Evolutionary conservation across 176 grass and related monocot genomes (phyloP).

Genomic region (Rhynchospora tenuis): DNA sequence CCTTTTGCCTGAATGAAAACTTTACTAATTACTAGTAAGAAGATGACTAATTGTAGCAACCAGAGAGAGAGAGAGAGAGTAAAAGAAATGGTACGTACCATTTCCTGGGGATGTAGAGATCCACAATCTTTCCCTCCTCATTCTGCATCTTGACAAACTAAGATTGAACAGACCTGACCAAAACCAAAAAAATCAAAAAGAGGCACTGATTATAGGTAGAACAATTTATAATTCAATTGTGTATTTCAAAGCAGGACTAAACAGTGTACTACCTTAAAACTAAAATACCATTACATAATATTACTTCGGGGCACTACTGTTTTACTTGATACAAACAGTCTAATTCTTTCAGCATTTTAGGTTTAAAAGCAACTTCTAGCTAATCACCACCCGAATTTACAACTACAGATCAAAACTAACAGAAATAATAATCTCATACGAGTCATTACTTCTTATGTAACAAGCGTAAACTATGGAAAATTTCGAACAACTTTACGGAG

Average conservation of each 20-base stretch:
- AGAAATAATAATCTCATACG: neutral
- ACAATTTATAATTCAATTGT: neutral
- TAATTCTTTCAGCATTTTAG: neutral
- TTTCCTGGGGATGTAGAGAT: constrained; percentile 68
- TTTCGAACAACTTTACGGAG: neutral
- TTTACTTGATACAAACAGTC: neutral
- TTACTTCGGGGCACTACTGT: neutral
- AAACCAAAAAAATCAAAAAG: neutral
- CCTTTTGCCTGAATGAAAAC: neutral
- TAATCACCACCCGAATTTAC: neutral
- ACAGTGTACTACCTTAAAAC: neutral
- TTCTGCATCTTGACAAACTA: constrained; percentile 46
- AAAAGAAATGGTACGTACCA: constrained; percentile 10
- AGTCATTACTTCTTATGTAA: neutral
- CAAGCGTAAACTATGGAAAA: neutral
- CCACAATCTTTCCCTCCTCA: constrained; percentile 61
- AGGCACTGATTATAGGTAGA: no score
- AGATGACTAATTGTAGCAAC: neutral
- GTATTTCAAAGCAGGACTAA: neutral
- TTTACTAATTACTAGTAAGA: neutral
- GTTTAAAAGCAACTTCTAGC: neutral
- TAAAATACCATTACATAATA: neutral
- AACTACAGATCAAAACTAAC: neutral
- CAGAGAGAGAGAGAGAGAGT: neutral
- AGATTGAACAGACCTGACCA: constrained; percentile 1